Evolutionary conservation across 352 stramenopile genomes (phyloP).

Genomic region (Pythium aphanidermatum): DNA sequence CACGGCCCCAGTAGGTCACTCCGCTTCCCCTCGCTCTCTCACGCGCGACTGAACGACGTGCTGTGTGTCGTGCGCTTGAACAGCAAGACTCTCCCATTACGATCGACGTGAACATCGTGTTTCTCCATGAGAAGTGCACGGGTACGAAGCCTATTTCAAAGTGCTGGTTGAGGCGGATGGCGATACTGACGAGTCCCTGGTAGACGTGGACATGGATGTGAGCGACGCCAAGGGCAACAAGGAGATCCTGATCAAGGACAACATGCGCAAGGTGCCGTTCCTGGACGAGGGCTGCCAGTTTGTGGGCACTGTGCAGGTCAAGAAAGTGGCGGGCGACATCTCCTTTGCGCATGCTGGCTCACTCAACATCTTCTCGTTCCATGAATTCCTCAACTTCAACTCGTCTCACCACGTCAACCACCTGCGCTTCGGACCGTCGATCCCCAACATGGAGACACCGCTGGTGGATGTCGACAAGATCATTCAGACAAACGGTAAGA

Average conservation of each 20-base stretch:
- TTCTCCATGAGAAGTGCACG: constrained; percentile 72
- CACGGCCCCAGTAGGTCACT: constrained; percentile 52
- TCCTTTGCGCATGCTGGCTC: constrained; percentile 83
- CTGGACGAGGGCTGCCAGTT: constrained; percentile 75
- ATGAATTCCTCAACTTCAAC: constrained; percentile 88
- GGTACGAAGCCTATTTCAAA: constrained; percentile 23
- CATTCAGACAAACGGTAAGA: constrained; percentile 67
- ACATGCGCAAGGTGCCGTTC: constrained; percentile 53
- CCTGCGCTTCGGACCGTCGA: constrained; percentile 68
- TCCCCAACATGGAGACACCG: constrained; percentile 83
- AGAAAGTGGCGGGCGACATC: constrained; percentile 80
- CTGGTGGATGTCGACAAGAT: constrained; percentile 83
- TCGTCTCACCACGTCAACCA: constrained; percentile 78
- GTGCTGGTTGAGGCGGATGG: no score
- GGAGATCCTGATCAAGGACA: constrained; percentile 63
- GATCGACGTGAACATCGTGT: constrained; percentile 76
- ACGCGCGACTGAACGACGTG: background rate
- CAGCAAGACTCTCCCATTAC: constrained; percentile 81
- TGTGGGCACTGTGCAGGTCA: constrained; percentile 53
- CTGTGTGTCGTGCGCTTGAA: background rate
- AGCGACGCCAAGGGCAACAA: constrained; percentile 84
- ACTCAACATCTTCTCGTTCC: constrained; percentile 83
- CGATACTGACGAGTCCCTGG: no score
- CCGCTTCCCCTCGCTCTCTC: background rate
- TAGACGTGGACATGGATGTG: constrained; percentile 81